Base-by-base conservation (phyloP, 2,329 filamentous ascomycete genomes). In the Cercospora canescens region DNA sequence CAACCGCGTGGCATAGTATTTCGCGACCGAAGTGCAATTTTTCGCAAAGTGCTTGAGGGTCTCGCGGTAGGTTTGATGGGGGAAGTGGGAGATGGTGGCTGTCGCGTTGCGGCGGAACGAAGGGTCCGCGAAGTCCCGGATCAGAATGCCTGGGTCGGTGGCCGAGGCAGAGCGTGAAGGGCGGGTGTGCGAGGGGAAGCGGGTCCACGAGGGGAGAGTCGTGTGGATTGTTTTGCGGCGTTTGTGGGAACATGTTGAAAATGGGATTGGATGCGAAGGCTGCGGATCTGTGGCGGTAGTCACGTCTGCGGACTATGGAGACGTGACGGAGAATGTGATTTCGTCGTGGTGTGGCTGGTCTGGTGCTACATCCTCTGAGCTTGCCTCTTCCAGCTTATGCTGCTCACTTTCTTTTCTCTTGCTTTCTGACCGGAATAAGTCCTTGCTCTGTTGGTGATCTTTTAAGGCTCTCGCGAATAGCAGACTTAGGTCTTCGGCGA, bases 161-260 rank as follows among this genome's bases (percentile, higher is more conserved):
- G 81, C 81, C 50, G 79, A 79, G 11, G 73, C 72, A 30, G 76
- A 77, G 12, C 82, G 79, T 30, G 78, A 73, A 1, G 71, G 67
- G n/a, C 81, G 79, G 5, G 78, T 81, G 64, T 84, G 81, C 6
- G 80, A 82, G 1, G 82, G 81, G 48, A 80, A 84, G 2, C 79
- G 76, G 28, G 80, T 77, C 82, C 82, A 84, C 2, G 81, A 74
- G n/a, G 64, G 60, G 6, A 74, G 69, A 3, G 69, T 67, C 4
- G 72, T 75, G n/a, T 69, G 72, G 45, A 76, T 75, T 16, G 64
- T 45, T 6, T 21, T 60, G 12, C 34, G 57, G 2, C 52, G 52
- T 34, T 24, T 28, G 52, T 55, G 28, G 28, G 16, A 18, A 30
- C 12, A 4, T 4, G 14, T 26, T n/a, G 32, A 16, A 14, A 6